Evolutionary conservation across 768 basidiomycete genomes (phyloP).

Genomic region (Clavulina sp.): DNA sequence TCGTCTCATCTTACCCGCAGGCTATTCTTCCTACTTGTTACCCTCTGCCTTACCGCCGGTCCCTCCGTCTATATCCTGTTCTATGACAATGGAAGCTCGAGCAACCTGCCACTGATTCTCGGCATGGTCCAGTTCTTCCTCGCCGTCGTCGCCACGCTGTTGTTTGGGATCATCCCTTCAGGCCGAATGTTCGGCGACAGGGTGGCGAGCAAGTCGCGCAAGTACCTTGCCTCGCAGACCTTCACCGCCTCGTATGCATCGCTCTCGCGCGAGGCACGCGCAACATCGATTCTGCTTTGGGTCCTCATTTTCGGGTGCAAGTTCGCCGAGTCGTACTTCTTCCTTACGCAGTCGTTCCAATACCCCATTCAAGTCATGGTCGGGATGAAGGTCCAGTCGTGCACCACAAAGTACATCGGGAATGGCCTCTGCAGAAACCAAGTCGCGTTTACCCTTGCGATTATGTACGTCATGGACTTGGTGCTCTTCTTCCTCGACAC

Average conservation of each 20-base stretch:
- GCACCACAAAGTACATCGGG: slow-evolving; percentile 76
- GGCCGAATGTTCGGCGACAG: slow-evolving; percentile 98
- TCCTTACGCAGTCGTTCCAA: slow-evolving; percentile 85
- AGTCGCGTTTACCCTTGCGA: slow-evolving; percentile 81
- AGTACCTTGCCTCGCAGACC: slow-evolving; percentile 95
- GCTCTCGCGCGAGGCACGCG: slow-evolving; percentile 43
- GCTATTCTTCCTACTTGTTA: slow-evolving; percentile 74
- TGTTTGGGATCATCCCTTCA: slow-evolving; percentile 86
- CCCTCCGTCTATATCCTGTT: slow-evolving; percentile 92
- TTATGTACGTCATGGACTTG: slow-evolving; percentile 99
- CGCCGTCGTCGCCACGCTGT: slow-evolving; percentile 64
- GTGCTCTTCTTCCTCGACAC: slow-evolving; percentile 97
- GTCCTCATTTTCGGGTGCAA: slow-evolving; percentile 90
- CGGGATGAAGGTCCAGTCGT: slow-evolving; percentile 87
- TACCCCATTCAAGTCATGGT: slow-evolving; percentile 92
- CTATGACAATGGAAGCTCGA: slow-evolving; percentile 42
- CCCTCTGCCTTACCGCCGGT: slow-evolving; percentile 76
- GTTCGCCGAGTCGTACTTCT: slow-evolving; percentile 94
- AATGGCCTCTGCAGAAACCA: slow-evolving; percentile 75
- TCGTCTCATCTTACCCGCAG: slow-evolving; percentile 89
- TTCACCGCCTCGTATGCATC: slow-evolving; percentile 91
- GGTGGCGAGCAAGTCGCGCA: slow-evolving; percentile 85
- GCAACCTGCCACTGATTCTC: slow-evolving; percentile 60
- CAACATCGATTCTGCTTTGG: slow-evolving; percentile 74
- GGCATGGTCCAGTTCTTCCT: slow-evolving; percentile 95